Percentiles rank a stretch among this genome's conserved stretches.
Evolutionary conservation across 495 filamentous ascomycete genomes (phyloP).

Genomic region (Cryomyces antarcticus): DNA sequence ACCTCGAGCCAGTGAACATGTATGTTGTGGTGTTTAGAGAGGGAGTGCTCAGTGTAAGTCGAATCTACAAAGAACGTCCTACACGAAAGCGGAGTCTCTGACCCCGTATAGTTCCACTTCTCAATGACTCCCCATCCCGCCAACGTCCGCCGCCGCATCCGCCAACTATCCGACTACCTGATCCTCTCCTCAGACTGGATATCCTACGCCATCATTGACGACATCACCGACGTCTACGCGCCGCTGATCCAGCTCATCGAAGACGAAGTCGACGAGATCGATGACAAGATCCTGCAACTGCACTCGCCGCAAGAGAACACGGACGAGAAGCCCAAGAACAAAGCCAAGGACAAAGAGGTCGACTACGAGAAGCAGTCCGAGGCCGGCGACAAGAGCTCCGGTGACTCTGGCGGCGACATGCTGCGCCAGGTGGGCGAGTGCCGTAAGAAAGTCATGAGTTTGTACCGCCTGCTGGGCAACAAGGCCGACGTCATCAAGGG

Average conservation of each 20-base stretch:
- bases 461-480: slow-evolving; percentile 83
- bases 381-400: slow-evolving; percentile 22
- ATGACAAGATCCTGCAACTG: slow-evolving; percentile 34
- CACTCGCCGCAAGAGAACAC: slow-evolving; percentile 34
- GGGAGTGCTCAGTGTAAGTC: slow-evolving; percentile 50
- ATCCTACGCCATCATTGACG: slow-evolving; percentile 91
- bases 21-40: slow-evolving; percentile 94
- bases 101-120: slow-evolving; percentile 50
- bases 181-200: slow-evolving; percentile 93
- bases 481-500: slow-evolving; percentile 98
- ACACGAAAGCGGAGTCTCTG: not conserved
- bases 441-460: slow-evolving; percentile 86
- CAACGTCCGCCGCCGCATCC: slow-evolving; percentile 81
- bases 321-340: slow-evolving; percentile 10
- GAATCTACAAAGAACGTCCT: not conserved
- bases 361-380: slow-evolving; percentile 24
- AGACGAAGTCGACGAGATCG: slow-evolving; percentile 23
- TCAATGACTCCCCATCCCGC: slow-evolving; percentile 81
- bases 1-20: slow-evolving; percentile 90
- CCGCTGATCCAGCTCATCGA: slow-evolving; percentile 71
- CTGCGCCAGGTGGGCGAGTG: slow-evolving; percentile 78
- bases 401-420: slow-evolving; percentile 56
- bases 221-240: slow-evolving; percentile 89
- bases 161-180: slow-evolving; percentile 85
- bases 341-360: slow-evolving; percentile 3